Evolutionary conservation across 139 green algal genomes (phyloP).

Genomic region (Micractinium conductrix): DNA sequence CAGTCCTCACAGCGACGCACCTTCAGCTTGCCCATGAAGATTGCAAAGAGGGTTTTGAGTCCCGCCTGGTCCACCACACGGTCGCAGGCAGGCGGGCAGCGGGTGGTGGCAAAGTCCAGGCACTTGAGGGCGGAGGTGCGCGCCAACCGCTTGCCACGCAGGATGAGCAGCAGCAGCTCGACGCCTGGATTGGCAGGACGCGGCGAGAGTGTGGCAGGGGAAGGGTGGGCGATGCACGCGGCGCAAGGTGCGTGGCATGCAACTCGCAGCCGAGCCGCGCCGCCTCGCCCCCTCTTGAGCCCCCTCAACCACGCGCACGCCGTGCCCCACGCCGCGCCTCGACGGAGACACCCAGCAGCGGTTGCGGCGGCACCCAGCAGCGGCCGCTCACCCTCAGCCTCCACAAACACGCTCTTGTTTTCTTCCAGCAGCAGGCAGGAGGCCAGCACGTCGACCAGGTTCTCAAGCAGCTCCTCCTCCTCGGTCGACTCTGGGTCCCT

Average conservation of each 20-base stretch:
- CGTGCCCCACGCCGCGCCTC: too few relatives aligned
- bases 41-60: conserved; percentile 87
- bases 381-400: conserved; percentile 48
- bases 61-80: conserved; percentile 74
- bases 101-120: conserved; percentile 90
- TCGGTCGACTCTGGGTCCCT: conserved; percentile 57
- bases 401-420: conserved; percentile 73
- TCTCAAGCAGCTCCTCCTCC: conserved; percentile 88
- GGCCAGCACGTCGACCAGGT: conserved; percentile 92
- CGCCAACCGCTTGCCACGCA: conserved; percentile 77
- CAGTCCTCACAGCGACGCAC: too few relatives aligned
- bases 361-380: too few relatives aligned
- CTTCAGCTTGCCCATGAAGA: conserved; percentile 96
- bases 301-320: too few relatives aligned
- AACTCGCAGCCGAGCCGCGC: too few relatives aligned
- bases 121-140: conserved; percentile 80
- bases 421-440: conserved; percentile 76
- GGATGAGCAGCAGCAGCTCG: conserved; percentile 95
- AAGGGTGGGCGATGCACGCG: neutral
- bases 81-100: conserved; percentile 71
- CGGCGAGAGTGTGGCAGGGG: too few relatives aligned
- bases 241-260: neutral
- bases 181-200: too few relatives aligned
- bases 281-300: too few relatives aligned
- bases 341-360: too few relatives aligned